Percentiles rank a stretch among this genome's conserved stretches.
These are phyloP conservation scores for Paecilomyces formosus DNA, from an alignment of 2,329 filamentous ascomycete species.

Conservation along the genomic window DNA sequence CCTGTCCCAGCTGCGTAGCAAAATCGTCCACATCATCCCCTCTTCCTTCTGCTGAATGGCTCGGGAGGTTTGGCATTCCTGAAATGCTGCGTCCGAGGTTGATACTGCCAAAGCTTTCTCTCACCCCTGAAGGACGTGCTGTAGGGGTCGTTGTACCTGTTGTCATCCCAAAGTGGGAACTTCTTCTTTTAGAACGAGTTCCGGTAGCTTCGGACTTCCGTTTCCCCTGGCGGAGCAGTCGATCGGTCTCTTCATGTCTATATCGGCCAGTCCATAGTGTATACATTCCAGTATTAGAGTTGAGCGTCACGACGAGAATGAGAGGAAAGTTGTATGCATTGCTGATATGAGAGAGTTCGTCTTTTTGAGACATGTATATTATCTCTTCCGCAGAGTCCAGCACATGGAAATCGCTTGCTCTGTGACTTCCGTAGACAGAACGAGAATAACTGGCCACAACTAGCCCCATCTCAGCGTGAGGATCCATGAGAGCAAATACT, in stretches of 20 bases:
- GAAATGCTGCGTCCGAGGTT: conserved; percentile 37
- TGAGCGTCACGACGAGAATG: conserved; percentile 72
- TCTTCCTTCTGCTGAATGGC: conserved; percentile 42
- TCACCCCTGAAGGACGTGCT: conserved; percentile 54
- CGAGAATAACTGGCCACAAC: conserved; percentile 54
- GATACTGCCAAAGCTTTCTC: conserved; percentile 67
- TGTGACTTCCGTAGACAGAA: conserved; percentile 18
- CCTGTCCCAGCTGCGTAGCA: conserved; percentile 64
- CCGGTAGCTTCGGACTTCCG: conserved; percentile 48
- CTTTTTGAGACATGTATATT: conserved; percentile 67
- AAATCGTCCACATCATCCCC: conserved; percentile 51
- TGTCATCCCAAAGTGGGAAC: conserved; percentile 53
- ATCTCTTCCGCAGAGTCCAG: conserved; percentile 75
- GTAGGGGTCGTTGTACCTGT: conserved; percentile 73
- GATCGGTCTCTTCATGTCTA: conserved; percentile 56
- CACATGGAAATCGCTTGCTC: conserved; percentile 42
- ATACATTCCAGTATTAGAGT: conserved; percentile 67
- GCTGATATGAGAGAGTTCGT: conserved; percentile 32
- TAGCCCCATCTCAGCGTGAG: conserved; percentile 75
- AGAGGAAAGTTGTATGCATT: conserved; percentile 45
- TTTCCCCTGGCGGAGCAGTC: conserved; percentile 32
- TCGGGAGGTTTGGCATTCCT: conserved; percentile 30
- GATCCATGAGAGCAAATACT: conserved; percentile 77
- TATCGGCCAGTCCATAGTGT: conserved; percentile 82
- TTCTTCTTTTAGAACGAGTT: conserved; percentile 61